Evolutionary conservation across 352 stramenopile species (phyloP).

Genomic region (Pythium chondricola): DNA sequence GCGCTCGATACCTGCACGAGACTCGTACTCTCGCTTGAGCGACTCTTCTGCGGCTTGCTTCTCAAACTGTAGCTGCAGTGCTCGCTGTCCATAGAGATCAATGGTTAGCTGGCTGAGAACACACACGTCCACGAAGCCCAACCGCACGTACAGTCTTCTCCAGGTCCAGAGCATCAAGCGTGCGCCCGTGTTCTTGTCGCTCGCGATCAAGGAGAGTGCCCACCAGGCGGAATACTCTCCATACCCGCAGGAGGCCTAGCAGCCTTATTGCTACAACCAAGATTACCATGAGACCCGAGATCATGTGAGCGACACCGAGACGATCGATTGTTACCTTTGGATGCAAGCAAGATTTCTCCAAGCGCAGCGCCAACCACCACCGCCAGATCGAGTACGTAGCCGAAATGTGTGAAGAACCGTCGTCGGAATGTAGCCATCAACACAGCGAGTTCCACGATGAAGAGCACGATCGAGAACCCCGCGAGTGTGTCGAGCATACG

Average conservation of each 20-base stretch:
- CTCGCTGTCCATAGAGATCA: constrained; percentile 19
- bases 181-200: constrained; percentile 30
- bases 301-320: too few species aligned
- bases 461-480: constrained; percentile 56
- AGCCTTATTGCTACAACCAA: constrained; percentile 30
- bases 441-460: constrained; percentile 46
- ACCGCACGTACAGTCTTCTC: constrained; percentile 35
- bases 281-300: too few species aligned
- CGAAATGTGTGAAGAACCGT: constrained; percentile 47
- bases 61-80: constrained; percentile 34
- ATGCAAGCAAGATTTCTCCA: constrained; percentile 44
- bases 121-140: neutral
- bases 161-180: constrained; percentile 29
- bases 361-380: constrained; percentile 27
- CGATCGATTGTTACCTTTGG: too few species aligned
- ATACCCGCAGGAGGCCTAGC: constrained; percentile 47
- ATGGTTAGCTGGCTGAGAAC: neutral
- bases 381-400: constrained; percentile 44
- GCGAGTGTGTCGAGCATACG: constrained; percentile 46
- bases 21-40: constrained; percentile 53
- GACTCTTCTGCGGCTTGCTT: constrained; percentile 45
- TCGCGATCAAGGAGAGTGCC: constrained; percentile 43
- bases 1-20: constrained; percentile 35
- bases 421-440: constrained; percentile 35
- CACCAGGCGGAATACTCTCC: constrained; percentile 54